Percentiles rank a stretch among this genome's conserved stretches.
These are phyloP conservation scores for Solanum bulbocastanum DNA, from an alignment of 257 asterid species.

Conservation along the genomic window DNA sequence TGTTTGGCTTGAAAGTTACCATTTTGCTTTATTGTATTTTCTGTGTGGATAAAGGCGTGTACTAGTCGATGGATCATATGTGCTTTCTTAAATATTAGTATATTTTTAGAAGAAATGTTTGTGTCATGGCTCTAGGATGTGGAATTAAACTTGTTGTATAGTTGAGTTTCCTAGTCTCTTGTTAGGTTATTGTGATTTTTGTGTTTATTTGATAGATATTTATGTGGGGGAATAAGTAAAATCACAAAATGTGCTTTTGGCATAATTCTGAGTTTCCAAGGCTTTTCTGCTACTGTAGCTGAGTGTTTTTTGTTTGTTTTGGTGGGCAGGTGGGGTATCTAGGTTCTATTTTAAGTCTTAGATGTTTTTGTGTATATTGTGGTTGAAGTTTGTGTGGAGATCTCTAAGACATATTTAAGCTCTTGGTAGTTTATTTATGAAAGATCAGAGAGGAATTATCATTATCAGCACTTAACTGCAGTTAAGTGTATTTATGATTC, in stretches of 20 bases:
- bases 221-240: background rate
- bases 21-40: background rate
- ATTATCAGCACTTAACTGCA: background rate
- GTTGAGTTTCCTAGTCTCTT: background rate
- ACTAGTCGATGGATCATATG: background rate
- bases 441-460: background rate
- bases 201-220: background rate
- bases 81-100: background rate
- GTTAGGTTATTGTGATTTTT: background rate
- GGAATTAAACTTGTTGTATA: background rate
- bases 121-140: background rate
- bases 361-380: background rate
- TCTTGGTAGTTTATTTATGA: background rate
- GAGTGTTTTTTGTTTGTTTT: background rate
- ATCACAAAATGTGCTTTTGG: background rate
- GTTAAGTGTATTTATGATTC: background rate
- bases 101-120: background rate
- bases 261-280: background rate
- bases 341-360: background rate
- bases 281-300: background rate
- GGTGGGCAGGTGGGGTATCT: background rate
- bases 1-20: background rate
- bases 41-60: background rate
- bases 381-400: background rate
- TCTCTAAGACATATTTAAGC: background rate